These are phyloP conservation scores for Edaphochlamys debaryana DNA, from an alignment of 139 green algal species.

Conservation along the genomic window DNA sequence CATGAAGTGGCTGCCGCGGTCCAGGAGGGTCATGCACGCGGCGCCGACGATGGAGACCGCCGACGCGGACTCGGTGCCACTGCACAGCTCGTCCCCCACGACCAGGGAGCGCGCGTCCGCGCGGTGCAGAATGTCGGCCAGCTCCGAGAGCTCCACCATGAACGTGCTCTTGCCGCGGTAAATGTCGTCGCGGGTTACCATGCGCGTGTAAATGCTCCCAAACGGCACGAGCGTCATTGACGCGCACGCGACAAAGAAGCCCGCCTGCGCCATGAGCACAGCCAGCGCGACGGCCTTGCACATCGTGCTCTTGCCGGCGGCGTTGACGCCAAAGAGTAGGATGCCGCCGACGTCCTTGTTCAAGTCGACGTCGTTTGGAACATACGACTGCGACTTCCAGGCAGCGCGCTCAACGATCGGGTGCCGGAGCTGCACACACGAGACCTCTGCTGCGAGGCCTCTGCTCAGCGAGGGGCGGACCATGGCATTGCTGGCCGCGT, in stretches of 20 bases:
- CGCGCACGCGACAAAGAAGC: neutral
- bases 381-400: neutral
- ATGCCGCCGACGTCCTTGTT: neutral
- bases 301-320: neutral
- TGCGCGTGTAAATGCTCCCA: neutral
- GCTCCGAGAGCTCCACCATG: conserved; percentile 5
- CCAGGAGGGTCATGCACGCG: neutral
- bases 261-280: neutral
- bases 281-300: conserved; percentile 3
- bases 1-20: neutral
- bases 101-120: neutral
- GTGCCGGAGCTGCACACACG: neutral
- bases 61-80: neutral
- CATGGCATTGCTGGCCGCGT: too few species aligned
- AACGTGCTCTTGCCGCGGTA: neutral
- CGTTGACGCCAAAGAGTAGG: neutral
- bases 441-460: too few species aligned
- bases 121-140: neutral
- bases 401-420: neutral
- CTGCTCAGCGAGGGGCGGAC: neutral
- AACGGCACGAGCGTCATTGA: neutral
- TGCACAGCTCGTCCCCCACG: neutral
- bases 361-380: neutral
- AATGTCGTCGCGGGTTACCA: neutral
- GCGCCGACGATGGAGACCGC: neutral